phyloP scores from a whole-genome alignment of 805 yeast species.

The Zygoascus biomembranicola region DNA sequence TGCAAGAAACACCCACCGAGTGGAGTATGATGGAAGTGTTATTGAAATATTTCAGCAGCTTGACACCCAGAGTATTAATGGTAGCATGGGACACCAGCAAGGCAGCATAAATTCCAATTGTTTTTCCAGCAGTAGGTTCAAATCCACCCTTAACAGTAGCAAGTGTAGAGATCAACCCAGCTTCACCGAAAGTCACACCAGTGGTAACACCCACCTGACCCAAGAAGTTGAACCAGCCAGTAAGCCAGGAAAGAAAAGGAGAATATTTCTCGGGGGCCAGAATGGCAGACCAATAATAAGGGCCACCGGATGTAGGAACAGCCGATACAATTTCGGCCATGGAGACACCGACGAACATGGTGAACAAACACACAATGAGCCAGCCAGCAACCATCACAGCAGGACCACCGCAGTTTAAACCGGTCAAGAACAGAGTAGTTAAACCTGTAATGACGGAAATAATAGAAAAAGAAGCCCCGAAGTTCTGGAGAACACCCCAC shows the following conservation, averaged over 20 bases:
- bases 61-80: slow-evolving; percentile 52
- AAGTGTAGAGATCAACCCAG: slow-evolving; percentile 12
- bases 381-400: slow-evolving; percentile 67
- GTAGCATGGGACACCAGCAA: slow-evolving; percentile 45
- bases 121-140: slow-evolving; percentile 14
- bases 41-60: slow-evolving; percentile 50
- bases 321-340: slow-evolving; percentile 63
- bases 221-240: slow-evolving; percentile 22
- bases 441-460: slow-evolving; percentile 64
- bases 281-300: slow-evolving; percentile 51
- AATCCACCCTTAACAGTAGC: slow-evolving; percentile 12
- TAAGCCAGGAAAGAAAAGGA: slow-evolving; percentile 20
- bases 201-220: slow-evolving; percentile 18
- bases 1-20: slow-evolving; percentile 41
- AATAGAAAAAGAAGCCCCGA: slow-evolving; percentile 64
- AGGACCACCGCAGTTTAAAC: slow-evolving; percentile 56
- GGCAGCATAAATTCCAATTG: slow-evolving; percentile 45
- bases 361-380: slow-evolving; percentile 49
- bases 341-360: slow-evolving; percentile 49
- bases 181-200: slow-evolving; percentile 16
- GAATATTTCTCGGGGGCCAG: slow-evolving; percentile 19
- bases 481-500: slow-evolving; percentile 54
- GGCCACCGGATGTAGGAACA: slow-evolving; percentile 70
- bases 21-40: slow-evolving; percentile 50
- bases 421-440: slow-evolving; percentile 51